Percentiles rank a stretch among this genome's conserved stretches.
Conservation (phyloP, 2,329 filamentous ascomycete genomes). For the Colletotrichum lindemuthianum region DNA sequence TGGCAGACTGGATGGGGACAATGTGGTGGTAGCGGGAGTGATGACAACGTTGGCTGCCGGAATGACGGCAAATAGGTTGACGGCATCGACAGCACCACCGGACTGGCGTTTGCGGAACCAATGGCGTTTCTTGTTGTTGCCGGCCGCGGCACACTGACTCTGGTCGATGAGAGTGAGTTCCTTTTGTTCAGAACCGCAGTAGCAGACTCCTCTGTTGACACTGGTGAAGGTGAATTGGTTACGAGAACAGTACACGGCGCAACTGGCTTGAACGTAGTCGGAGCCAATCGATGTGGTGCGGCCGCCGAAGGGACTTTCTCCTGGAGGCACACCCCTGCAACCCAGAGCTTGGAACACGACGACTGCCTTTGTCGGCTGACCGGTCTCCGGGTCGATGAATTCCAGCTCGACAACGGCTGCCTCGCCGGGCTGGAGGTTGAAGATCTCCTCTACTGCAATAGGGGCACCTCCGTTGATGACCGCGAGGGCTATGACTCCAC, state of each 20-base stretch:
- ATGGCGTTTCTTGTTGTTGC: constrained; percentile 9
- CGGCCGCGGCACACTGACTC: constrained; percentile 1
- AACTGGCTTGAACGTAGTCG: background rate
- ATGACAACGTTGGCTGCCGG: constrained; percentile 1
- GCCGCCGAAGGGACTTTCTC: constrained; percentile 8
- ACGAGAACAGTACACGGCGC: background rate
- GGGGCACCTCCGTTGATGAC: background rate
- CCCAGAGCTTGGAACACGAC: constrained; percentile 6
- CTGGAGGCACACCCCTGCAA: constrained; percentile 6
- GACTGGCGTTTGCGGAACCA: constrained; percentile 6
- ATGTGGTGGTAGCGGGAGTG: background rate
- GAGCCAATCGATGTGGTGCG: background rate
- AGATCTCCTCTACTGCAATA: background rate
- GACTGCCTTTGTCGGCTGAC: background rate
- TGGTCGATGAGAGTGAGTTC: constrained; percentile 3
- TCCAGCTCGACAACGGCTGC: constrained; percentile 6
- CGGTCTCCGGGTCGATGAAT: background rate
- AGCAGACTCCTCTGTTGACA: constrained; percentile 1
- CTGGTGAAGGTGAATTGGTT: background rate
- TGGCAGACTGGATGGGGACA: constrained; percentile 4
- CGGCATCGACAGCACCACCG: background rate
- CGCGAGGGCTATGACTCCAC: background rate
- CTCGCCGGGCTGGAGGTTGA: constrained; percentile 1
- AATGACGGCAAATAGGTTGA: constrained; percentile 9
- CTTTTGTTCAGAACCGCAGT: background rate